phyloP scores from a whole-genome alignment of 2,329 filamentous ascomycete species.

The Ophiostoma pallidulum region DNA sequence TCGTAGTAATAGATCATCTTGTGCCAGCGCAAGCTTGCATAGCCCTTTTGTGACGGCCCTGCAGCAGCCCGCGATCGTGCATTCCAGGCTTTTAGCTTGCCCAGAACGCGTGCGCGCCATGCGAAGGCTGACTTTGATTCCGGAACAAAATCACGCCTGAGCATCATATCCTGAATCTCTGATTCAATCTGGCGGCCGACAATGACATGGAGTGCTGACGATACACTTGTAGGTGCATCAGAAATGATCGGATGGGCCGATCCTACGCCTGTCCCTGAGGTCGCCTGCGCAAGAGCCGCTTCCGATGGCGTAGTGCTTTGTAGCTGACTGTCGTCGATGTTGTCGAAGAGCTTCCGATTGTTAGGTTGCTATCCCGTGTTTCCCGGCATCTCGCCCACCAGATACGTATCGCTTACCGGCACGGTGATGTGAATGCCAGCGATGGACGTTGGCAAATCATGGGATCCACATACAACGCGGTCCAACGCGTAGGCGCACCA shows the following conservation, averaged over 20 bases:
- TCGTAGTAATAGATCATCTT: constrained; percentile 25
- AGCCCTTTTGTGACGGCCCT: constrained; percentile 15
- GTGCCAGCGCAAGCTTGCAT: constrained; percentile 20
- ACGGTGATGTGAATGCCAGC: constrained; percentile 22
- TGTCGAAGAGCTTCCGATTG: constrained; percentile 13
- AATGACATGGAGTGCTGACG: constrained; percentile 21
- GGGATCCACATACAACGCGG: constrained; percentile 20
- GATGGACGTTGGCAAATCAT: constrained; percentile 21
- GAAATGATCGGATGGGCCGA: constrained; percentile 11
- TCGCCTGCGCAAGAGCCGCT: not conserved
- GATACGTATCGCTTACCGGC: constrained; percentile 16
- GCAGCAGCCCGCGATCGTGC: constrained; percentile 18
- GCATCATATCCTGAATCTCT: constrained; percentile 20
- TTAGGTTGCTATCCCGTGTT: not conserved
- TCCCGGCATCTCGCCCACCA: too few relatives aligned
- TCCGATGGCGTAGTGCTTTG: constrained; percentile 5
- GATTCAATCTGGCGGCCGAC: constrained; percentile 22
- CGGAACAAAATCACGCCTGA: constrained; percentile 19
- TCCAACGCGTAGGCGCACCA: constrained; percentile 25
- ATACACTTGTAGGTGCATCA: constrained; percentile 18
- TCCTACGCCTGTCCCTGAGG: too few relatives aligned
- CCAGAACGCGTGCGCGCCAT: constrained; percentile 20
- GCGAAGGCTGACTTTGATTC: constrained; percentile 16
- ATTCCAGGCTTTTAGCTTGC: constrained; percentile 19
- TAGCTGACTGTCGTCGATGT: constrained; percentile 22